Evolutionary conservation across 2,329 filamentous ascomycete genomes (phyloP).

Genomic region (Aspergillus sp.): DNA sequence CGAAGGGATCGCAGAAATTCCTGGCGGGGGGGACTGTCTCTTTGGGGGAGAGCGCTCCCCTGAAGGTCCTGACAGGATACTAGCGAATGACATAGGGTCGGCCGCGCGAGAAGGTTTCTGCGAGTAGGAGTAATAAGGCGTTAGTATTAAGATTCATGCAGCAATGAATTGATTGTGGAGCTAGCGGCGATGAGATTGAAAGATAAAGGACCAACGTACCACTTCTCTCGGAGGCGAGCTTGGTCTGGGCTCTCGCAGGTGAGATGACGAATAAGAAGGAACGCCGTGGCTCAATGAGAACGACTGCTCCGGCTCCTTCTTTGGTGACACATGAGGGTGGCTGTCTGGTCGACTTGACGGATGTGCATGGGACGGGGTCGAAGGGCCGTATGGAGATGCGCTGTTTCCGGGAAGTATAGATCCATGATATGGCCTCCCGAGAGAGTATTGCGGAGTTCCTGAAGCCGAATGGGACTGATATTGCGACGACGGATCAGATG

Average conservation of each 20-base stretch:
- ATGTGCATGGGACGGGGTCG: conserved; percentile 47
- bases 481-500: conserved; percentile 40
- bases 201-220: conserved; percentile 38
- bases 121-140: conserved; percentile 12
- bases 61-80: conserved; percentile 82
- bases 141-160: neutral
- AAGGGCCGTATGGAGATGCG: conserved; percentile 43
- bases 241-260: conserved; percentile 36
- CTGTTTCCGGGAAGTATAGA: conserved; percentile 41
- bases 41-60: conserved; percentile 58
- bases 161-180: neutral
- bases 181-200: neutral
- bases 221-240: conserved; percentile 46
- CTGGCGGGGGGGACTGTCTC: conserved; percentile 52
- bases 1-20: conserved; percentile 25
- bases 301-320: conserved; percentile 43
- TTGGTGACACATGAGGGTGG: conserved; percentile 48
- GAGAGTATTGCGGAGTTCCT: conserved; percentile 36
- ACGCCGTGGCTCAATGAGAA: conserved; percentile 36
- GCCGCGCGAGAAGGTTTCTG: conserved; percentile 75
- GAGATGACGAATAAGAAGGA: conserved; percentile 36
- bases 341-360: conserved; percentile 42
- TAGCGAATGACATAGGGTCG: conserved; percentile 95
- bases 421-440: conserved; percentile 41
- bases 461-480: conserved; percentile 41